phyloP scores from a whole-genome alignment of 163 green algal genomes.

The Prototheca wickerhamii region DNA sequence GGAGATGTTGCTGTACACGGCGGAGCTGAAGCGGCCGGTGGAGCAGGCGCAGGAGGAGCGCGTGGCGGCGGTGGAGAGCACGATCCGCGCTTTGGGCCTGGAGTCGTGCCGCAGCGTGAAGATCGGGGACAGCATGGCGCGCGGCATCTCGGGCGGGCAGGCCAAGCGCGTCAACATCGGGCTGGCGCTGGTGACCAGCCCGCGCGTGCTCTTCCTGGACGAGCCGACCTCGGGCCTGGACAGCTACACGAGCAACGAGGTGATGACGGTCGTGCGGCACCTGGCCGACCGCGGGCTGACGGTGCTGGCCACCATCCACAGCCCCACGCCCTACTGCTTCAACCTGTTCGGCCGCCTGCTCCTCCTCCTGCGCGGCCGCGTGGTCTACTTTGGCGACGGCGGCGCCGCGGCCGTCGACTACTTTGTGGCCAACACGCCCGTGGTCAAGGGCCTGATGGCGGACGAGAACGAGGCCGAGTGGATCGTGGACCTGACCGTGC shows the following conservation, averaged over 20 bases:
- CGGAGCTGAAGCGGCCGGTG: slow-evolving; percentile 64
- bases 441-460: slow-evolving; percentile 6
- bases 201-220: slow-evolving; percentile 65
- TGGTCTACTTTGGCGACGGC: slow-evolving; percentile 62
- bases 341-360: slow-evolving; percentile 69
- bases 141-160: slow-evolving; percentile 41
- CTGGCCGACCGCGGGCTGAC: slow-evolving; percentile 61
- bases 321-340: slow-evolving; percentile 71
- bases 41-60: slow-evolving; percentile 42
- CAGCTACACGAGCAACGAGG: slow-evolving; percentile 25
- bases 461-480: slow-evolving; percentile 64
- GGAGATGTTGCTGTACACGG: slow-evolving; percentile 86
- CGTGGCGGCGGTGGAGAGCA: slow-evolving; percentile 44
- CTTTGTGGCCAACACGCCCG: slow-evolving; percentile 2
- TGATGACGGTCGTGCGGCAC: slow-evolving; percentile 63
- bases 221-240: slow-evolving; percentile 54
- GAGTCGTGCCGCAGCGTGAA: slow-evolving; percentile 38
- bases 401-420: slow-evolving; percentile 15
- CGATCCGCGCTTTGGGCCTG: slow-evolving; percentile 61
- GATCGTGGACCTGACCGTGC: slow-evolving; percentile 67
- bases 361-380: slow-evolving; percentile 62
- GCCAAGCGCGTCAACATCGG: slow-evolving; percentile 55
- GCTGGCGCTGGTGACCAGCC: slow-evolving; percentile 59
- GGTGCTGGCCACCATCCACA: slow-evolving; percentile 81
- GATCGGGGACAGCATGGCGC: slow-evolving; percentile 52